Base-by-base conservation (phyloP, 257 asterid species). In the Salvia splendens region DNA sequence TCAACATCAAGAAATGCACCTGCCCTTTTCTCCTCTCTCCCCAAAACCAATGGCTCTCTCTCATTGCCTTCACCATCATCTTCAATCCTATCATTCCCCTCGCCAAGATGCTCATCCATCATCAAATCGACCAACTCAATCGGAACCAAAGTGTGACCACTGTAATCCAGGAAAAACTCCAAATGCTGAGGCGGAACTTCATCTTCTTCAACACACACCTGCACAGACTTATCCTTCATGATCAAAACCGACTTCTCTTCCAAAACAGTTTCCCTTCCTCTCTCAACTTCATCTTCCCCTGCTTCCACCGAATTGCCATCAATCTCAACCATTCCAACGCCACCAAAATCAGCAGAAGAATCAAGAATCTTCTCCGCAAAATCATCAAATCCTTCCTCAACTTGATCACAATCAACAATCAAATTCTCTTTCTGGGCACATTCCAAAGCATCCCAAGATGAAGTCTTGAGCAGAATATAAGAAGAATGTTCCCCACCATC, bases 371-470 rank as follows among this genome's bases (percentile, higher is more conserved):
- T 50, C 56, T 75, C 62, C 60, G 7, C 28, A 17, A 60, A 58
- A 49, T 40, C 72, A 56, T 17, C 51, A 41, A 8, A 24, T 24
- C 30, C 30, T 24, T 24, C 30, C 30, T 24, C 30, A 24, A 0
- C 30, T 24, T 3, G 30, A 64, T 57, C 35, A 62, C 16, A 12
- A 10, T 52, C 36, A 8, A 51, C 10, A 64, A 78, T 52, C 60
- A 74, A 77, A 66, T 80, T 72, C 10, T 71, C 77, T 70, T 74
- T 78, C 61, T 69, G 75, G 49, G 70, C 73, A 74, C 81, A 72
- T 62, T 78, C 98, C 86, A 87, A 75, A 54, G 63, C 87, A 80
- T 85, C 91, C 92, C 91, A 87, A 61, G 92, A 85, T 47, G 92
- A 78, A 3, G 82, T 73, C 64, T 86, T 86, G 38, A 88, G 78